Base-by-base conservation (phyloP, 208 protist species). In the Phytomonas sp. region DNA sequence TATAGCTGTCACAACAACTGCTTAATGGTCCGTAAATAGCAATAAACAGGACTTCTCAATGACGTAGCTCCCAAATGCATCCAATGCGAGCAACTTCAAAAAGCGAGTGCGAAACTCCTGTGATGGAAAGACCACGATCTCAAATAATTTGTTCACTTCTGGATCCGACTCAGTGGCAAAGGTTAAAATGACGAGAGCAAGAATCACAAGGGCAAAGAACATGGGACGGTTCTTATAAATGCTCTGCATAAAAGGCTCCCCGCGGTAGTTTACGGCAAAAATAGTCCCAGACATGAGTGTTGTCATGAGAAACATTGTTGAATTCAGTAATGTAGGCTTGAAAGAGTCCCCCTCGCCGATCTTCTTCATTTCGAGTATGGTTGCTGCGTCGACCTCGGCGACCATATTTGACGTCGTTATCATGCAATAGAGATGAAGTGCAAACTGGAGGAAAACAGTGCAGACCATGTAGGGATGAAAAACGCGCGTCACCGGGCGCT, bases 221-320 rank as follows among this genome's bases (percentile, higher is more conserved):
- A 98, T 88, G n/a, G 89, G 87, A 61, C 81, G 88, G 75, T 98
- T 98, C 68, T 95, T 91, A 68, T 66, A 73, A 17, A 98, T 92
- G 53, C 81, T 81, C 72, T 97, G 82, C 95, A 98, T 98, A 70
- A 98, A 98, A 9, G 97, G 97, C 76, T 91, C 80, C 13, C 96
- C 98, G 37, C 95, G 90, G 83, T 99, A 99, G 81, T 99, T 99
- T 32, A 98, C 92, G 28, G 91, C 95, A 78, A 99, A 99, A 13
- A 94, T 99, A 33, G 95, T 83, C 11, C 96, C 90, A 51, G 96
- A 94, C 80, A 98, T 97, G 31, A 97, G 77, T 9, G 89, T 93
- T 0, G 93, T 96, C 46, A 99, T 89, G 23, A 99, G 79, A 75
- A 98, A 99, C 67, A 99, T 96, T 36, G 96, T 93, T 4, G 88